Conservation (phyloP, 2,329 filamentous ascomycete genomes). For the Bretziella fagacearum region DNA sequence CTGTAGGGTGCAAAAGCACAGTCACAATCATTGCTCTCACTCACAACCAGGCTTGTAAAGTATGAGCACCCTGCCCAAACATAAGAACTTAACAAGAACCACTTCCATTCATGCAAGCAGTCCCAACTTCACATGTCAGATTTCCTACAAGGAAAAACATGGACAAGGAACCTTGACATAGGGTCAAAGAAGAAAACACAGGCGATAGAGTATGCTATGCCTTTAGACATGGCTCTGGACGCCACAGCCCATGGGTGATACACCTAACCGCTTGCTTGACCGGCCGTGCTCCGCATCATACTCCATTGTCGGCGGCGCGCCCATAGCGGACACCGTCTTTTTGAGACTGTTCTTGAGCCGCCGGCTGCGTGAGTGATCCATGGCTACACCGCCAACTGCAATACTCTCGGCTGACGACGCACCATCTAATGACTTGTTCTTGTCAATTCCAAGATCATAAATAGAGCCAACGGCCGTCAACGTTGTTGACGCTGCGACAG, state of each 20-base stretch:
- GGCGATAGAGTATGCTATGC: background rate
- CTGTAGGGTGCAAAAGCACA: too few species aligned
- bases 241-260: conserved; percentile 13
- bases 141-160: background rate
- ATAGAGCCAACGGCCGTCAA: conserved; percentile 6
- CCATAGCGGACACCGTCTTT: conserved; percentile 15
- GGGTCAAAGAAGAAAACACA: background rate
- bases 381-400: background rate
- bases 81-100: background rate
- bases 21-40: too few species aligned
- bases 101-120: too few species aligned
- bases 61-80: background rate
- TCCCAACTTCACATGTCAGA: too few species aligned
- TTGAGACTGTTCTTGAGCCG: conserved; percentile 13
- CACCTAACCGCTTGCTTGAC: conserved; percentile 14
- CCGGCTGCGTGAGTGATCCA: conserved; percentile 10
- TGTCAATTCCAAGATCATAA: background rate
- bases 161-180: background rate
- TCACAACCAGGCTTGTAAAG: too few species aligned
- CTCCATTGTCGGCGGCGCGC: conserved; percentile 14
- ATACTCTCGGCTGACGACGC: background rate
- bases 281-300: conserved; percentile 15
- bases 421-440: background rate
- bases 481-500: conserved; percentile 8
- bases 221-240: conserved; percentile 13